Evolutionary conservation across 805 yeast species (phyloP).

Genomic region (Jamesozyma jinghongensis): DNA sequence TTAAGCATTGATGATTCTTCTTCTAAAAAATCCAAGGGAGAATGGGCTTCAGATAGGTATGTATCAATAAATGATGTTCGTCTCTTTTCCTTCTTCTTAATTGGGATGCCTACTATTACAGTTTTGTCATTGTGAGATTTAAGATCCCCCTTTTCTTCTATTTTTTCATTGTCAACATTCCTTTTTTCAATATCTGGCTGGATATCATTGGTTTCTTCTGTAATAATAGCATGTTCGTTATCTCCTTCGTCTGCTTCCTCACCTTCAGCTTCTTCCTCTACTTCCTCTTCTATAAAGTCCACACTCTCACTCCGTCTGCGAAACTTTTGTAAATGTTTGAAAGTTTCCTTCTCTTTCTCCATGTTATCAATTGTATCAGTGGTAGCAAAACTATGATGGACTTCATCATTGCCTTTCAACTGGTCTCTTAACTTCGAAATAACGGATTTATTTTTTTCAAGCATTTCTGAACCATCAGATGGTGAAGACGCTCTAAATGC

Average conservation of each 20-base stretch:
- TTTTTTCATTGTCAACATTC: neutral
- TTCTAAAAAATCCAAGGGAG: slow-evolving; percentile 11
- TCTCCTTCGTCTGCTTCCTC: slow-evolving; percentile 10
- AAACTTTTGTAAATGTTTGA: neutral
- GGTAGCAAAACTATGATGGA: slow-evolving; percentile 2
- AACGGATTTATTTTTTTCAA: slow-evolving; percentile 1
- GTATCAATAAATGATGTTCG: slow-evolving; percentile 28
- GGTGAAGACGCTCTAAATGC: slow-evolving; percentile 7
- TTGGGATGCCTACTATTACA: slow-evolving; percentile 14
- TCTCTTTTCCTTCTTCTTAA: slow-evolving; percentile 14
- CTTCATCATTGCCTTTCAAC: neutral
- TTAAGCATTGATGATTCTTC: slow-evolving; percentile 1
- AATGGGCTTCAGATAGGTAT: slow-evolving; percentile 21
- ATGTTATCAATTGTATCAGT: neutral
- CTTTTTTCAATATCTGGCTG: too few species aligned
- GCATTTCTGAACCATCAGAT: slow-evolving; percentile 6
- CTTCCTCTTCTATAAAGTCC: slow-evolving; percentile 6
- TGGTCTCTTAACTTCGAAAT: slow-evolving; percentile 5
- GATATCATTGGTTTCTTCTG: too few species aligned
- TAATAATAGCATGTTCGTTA: neutral
- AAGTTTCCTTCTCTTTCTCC: neutral
- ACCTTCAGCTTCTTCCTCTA: slow-evolving; percentile 3
- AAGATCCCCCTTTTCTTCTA: neutral
- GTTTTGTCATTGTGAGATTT: too few species aligned
- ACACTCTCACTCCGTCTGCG: neutral